phyloP scores from a whole-genome alignment of 352 stramenopile species.

The Elongisporangium senticosum region DNA sequence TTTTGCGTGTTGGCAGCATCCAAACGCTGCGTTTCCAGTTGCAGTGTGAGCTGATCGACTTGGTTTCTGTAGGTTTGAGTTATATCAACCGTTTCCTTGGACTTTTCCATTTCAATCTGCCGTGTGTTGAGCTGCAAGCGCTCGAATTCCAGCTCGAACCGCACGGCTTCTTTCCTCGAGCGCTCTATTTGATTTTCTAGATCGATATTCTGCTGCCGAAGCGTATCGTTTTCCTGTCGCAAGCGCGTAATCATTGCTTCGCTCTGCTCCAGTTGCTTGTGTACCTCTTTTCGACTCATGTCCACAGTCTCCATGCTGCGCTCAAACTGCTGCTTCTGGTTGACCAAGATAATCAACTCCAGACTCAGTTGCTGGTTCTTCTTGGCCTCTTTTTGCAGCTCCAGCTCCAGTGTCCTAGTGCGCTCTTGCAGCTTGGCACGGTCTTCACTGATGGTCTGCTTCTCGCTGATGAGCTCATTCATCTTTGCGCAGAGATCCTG shows the following conservation, averaged over 20 bases:
- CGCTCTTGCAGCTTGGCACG: slow-evolving; percentile 32
- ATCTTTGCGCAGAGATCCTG: slow-evolving; percentile 54
- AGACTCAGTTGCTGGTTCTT: slow-evolving; percentile 70
- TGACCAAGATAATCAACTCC: slow-evolving; percentile 60
- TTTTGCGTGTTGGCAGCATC: slow-evolving; percentile 3
- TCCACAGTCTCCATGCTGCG: slow-evolving; percentile 25
- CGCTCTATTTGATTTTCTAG: slow-evolving; percentile 25
- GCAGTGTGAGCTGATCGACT: too few relatives aligned
- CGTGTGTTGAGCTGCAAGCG: slow-evolving; percentile 6
- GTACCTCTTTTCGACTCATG: slow-evolving; percentile 10
- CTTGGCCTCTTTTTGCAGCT: slow-evolving; percentile 27
- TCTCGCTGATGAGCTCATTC: slow-evolving; percentile 44
- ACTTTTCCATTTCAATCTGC: slow-evolving; percentile 1
- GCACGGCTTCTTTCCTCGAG: slow-evolving; percentile 33
- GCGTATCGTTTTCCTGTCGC: slow-evolving; percentile 13
- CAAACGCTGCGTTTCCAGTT: not conserved
- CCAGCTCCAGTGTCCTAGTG: slow-evolving; percentile 19
- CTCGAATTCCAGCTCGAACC: slow-evolving; percentile 18
- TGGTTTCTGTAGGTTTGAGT: too few relatives aligned
- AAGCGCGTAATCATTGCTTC: slow-evolving; percentile 7
- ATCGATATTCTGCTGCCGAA: slow-evolving; percentile 9
- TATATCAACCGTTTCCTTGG: too few relatives aligned
- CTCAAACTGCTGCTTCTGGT: slow-evolving; percentile 51
- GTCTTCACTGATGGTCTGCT: slow-evolving; percentile 26
- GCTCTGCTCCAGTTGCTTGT: slow-evolving; percentile 12